Evolutionary conservation across 1,139 yeast species (phyloP), one percentile per base, ranked within the genome.

Genomic region (Geotrichum candidum): DNA sequence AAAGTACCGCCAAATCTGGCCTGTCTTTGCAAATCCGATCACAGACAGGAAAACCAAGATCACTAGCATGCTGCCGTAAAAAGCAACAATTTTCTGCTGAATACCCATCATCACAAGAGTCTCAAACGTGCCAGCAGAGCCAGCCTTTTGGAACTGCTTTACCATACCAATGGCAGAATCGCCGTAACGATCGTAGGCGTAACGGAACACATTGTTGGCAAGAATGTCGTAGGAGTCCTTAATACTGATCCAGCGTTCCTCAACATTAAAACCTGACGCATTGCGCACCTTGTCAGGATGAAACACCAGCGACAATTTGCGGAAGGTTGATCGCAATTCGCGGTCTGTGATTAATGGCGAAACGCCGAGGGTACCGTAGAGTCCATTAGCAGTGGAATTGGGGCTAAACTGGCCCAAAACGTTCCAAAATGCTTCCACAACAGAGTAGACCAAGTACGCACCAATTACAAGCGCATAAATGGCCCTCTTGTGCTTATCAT

Each of bases 171-270:
- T 23, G n/a, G 59, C 65, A 31, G 57, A 35, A 3, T 64, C 53
- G 2, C 76, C 76, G 58, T 74, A 72, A 23, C 77, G 61, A 58
- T 76, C 78, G 62, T 76, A 76, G 18, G 71, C 72, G 62, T 68
- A 73, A 54, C 74, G 64, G 33, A 63, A 57, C 2, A 63, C 61
- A 0, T 69, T 69, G 57, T 68, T 68, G 9, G 69, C 59, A 38
- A 76, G 66, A 25, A 71, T 64, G 53, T 74, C 74, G 59, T 72
- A 69, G 53, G 73, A 71, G n/a, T 62, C 63, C 56, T 69, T 65
- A 45, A 74, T 62, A 31, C 58, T 58, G 31, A 72, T 62, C 67
- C 71, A 76, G 50, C 59, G 56, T 27, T 61, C 66, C 41, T 67
- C 66, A 9, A 63, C 56, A 6, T 56, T 61, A 4, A 52, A 54